Base-by-base conservation (phyloP, 441 rosid species). In the Pelargonium citronellum region DNA sequence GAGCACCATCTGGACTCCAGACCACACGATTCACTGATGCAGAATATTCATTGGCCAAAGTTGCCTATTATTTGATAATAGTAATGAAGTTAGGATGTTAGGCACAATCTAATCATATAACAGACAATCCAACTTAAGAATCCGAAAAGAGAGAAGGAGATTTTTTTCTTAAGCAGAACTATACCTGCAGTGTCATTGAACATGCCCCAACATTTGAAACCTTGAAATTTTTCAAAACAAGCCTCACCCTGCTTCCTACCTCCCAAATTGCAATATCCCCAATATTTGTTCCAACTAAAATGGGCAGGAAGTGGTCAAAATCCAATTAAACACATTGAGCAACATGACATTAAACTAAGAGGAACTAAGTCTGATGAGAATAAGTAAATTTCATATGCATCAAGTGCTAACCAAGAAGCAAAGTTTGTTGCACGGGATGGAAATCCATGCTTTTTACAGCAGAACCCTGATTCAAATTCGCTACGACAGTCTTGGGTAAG, bases 1-100 rank as follows among this genome's bases (percentile, higher is more conserved):
- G 80, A 70, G 74, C 68, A 82, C 96, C 98, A 84, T 90, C 91
- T 27, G 96, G 87, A 78, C 96, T 90, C 98, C 98, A 92, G 58
- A 80, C 79, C 66, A 90, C 96, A 73, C 96, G 91, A 77, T 90
- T 90, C 67, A 90, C 91, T 0, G 93, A 83, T 58, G 82, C 86
- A 49, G 89, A 66, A 71, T 71, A 77, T 77, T 86, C 98, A 76
- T 64, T 86, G 61, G 83, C 73, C 67, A 89, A 65, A 43, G 91
- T 85, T 71, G 87, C 85, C 95, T 90, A 55, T 46, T 57, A 16
- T 17, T 11, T 16, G 20, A 57, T 17, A 57, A 16, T 22, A 57
- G 17, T 15, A 55, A 57, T 16, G 9, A 17, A 16, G 20, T 57
- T 16, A 57, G 22, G 39, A 34, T 3, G 62, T n/a, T 57, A 16